phyloP scores from a whole-genome alignment of 1,139 yeast genomes.

The Sugiyamaella japonica region DNA sequence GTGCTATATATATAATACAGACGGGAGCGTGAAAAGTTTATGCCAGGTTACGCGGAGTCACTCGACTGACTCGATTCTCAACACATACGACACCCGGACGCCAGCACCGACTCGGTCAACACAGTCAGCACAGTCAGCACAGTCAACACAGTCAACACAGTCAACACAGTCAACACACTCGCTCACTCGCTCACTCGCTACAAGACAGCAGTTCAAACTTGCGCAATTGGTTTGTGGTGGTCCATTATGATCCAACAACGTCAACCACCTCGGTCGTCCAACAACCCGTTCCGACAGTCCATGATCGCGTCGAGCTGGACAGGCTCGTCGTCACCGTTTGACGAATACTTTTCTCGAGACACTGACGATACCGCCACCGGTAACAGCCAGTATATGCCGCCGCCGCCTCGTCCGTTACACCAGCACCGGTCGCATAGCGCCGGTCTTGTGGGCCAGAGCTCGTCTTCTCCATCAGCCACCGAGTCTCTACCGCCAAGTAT shows the following conservation, averaged over 20 bases:
- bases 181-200: too few relatives aligned
- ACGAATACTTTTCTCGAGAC: constrained; percentile 13
- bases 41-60: too few relatives aligned
- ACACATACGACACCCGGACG: too few relatives aligned
- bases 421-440: constrained; percentile 15
- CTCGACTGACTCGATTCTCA: too few relatives aligned
- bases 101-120: too few relatives aligned
- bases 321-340: constrained; percentile 16
- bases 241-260: constrained; percentile 19
- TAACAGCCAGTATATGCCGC: background rate
- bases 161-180: too few relatives aligned
- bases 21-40: too few relatives aligned
- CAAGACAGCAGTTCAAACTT: too few relatives aligned
- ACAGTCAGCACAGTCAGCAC: too few relatives aligned
- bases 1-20: too few relatives aligned
- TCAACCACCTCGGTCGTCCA: constrained; percentile 28
- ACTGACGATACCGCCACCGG: constrained; percentile 5
- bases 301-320: constrained; percentile 22
- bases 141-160: too few relatives aligned
- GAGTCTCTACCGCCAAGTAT: background rate
- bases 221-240: background rate
- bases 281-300: constrained; percentile 34
- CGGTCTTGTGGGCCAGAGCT: background rate
- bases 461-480: background rate
- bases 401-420: constrained; percentile 1